Base-by-base conservation (phyloP, 2,329 filamentous ascomycete species). In the Ophiostoma ulmi region DNA sequence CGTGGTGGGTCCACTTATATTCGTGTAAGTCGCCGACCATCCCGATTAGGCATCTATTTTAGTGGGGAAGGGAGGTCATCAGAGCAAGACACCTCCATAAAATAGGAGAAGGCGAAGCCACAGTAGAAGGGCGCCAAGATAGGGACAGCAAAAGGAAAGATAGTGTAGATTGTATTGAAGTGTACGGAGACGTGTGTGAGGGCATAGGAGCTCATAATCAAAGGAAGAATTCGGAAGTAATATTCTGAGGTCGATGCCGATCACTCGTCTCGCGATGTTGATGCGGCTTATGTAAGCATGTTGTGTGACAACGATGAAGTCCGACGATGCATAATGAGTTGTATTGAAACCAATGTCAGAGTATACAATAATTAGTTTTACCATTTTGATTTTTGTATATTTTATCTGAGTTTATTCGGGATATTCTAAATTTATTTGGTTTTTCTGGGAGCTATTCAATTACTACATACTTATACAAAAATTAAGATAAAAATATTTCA, bases 1-100 rank as follows among this genome's bases (percentile, higher is more conserved):
- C 52, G 17, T 17, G 14, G 13, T 26, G 52, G 52, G 26, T 22
- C 52, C 52, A 58, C 52, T 26, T 26, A 2, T 11, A 20, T 58
- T 13, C 52, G 52, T 58, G 52, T 58, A 58, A 58, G 52, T 58
- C n/a, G 52, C 11, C 22, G 22, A 26, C 52, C 31, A 58, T n/a
- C 22, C 52, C 17, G 11, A 26, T 26, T 58, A 26, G 52, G 52
- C 8, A 58, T 8, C 22, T 3, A 10, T 13, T 26, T 5, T 13
- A 26, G 52, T 26, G 52, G 52, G 52, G n/a, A 26, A 58, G 52
- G 52, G 52, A 58, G 6, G 52, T 58, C 52, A 58, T 58, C 52
- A 58, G 22, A 58, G 52, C 52, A 58, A 58, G 52, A 58, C 52
- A 58, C 2, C 20, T 44, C 41, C 41, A 44, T 17, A 55, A 55